Evolutionary conservation across 2,329 filamentous ascomycete species (phyloP).

Genomic region (Trichoderma brevicompactum): DNA sequence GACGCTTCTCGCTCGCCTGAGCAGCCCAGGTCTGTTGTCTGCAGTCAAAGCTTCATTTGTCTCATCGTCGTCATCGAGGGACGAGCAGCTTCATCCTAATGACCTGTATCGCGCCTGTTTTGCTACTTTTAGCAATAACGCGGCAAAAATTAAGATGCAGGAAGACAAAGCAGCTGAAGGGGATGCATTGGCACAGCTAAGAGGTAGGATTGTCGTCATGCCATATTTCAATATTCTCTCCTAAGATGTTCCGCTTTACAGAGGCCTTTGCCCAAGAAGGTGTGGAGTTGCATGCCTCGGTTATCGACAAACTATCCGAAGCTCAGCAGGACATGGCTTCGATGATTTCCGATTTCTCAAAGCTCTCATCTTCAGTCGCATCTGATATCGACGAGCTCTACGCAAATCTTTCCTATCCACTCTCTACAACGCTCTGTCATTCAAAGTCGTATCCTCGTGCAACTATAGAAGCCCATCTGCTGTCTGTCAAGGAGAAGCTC

Average conservation of each 20-base stretch:
- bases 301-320: constrained; percentile 33
- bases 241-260: constrained; percentile 15
- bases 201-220: constrained; percentile 28
- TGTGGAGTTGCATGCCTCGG: constrained; percentile 32
- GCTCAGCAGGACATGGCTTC: constrained; percentile 34
- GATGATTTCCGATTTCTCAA: constrained; percentile 33
- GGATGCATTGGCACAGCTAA: constrained; percentile 31
- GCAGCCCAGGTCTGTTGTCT: constrained; percentile 32
- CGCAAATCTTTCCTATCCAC: constrained; percentile 40
- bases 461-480: constrained; percentile 37
- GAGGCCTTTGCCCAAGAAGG: constrained; percentile 36
- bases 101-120: constrained; percentile 37
- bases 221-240: not conserved
- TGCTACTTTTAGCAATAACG: not conserved
- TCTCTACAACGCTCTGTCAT: constrained; percentile 41
- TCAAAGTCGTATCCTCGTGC: constrained; percentile 34
- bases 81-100: not conserved
- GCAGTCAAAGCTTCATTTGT: not conserved
- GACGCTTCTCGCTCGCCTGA: constrained; percentile 38
- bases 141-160: not conserved
- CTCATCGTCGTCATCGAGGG: not conserved
- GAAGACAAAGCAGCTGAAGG: not conserved
- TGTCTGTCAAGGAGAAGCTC: constrained; percentile 34
- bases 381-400: constrained; percentile 37
- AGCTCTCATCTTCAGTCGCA: constrained; percentile 31